Conservation (phyloP, 164 flowering plant species). For the Piper longum region DNA sequence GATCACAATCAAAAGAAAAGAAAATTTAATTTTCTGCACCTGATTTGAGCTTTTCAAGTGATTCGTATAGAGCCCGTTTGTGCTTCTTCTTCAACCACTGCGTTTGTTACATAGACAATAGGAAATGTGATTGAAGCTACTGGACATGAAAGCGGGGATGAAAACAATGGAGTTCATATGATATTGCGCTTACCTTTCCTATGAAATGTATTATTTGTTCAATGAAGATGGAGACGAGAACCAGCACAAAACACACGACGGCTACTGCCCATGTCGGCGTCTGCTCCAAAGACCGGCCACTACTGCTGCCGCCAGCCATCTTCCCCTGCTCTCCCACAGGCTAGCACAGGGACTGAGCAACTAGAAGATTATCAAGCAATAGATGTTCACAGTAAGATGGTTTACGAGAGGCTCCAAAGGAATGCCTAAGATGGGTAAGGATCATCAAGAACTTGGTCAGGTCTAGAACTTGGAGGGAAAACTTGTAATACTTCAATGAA, state of each 20-base stretch:
- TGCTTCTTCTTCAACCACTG: conserved; percentile 30
- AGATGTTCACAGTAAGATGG: no score
- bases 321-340: background rate
- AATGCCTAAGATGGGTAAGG: no score
- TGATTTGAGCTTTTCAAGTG: conserved; percentile 43
- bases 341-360: no score
- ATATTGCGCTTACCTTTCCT: conserved; percentile 29
- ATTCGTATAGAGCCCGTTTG: conserved; percentile 32
- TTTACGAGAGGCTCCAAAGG: no score
- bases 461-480: no score
- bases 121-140: background rate
- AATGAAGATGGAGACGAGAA: conserved; percentile 45
- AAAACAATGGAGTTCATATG: background rate
- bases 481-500: no score
- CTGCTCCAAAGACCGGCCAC: conserved; percentile 39
- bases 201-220: conserved; percentile 49
- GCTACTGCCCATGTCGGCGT: conserved; percentile 89
- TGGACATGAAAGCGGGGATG: no score
- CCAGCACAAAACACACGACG: conserved; percentile 44
- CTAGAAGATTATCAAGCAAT: no score
- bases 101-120: background rate
- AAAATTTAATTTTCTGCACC: conserved; percentile 13
- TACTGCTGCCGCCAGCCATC: conserved; percentile 8
- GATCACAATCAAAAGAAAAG: background rate
- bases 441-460: no score